Evolutionary conservation across 2,329 filamentous ascomycete species (phyloP), one percentile per base, ranked within the genome.

Genomic region (Neurospora crassa): DNA sequence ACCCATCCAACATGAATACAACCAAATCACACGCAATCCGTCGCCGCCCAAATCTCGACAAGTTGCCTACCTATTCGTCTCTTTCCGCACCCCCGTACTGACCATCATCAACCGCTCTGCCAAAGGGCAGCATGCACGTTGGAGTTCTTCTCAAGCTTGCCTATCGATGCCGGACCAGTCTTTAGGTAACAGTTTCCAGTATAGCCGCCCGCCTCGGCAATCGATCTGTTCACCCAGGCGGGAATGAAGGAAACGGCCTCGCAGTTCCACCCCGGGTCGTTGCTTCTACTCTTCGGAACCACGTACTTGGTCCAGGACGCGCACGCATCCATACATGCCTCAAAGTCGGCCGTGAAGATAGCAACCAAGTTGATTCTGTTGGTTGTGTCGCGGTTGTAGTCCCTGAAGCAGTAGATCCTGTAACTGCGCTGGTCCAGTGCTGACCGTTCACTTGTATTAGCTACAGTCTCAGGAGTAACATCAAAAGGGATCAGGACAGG

Each of bases 281-380:
- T 76, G 34, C 72, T 75, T 59, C 80, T 77, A 14, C 76, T 75
- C 37, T 76, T 70, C 1, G 79, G 74, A 5, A 34, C 24, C 2
- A 77, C 74, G 70, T 80, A 82, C 8, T 74, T 74, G 10, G 78
- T 77, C 69, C 80, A 85, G 4, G 79, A 78, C 10, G 82, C 81
- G 76, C 84, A 85, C 11, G 83, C 82, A 73, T 85, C 83, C 75
- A 85, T 84, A 77, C 84, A 85, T 40, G 80, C 79, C 75, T 80
- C 76, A 67, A 85, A 83, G 74, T 81, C 79, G 68, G 79, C 77
- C 6, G 81, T 79, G 74, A 85, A 85, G 8, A 85, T 76, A 29
- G 0, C 81, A 81, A 70, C 80, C 76, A 2, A 85, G 71, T 0
- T 82, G 80, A 0, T 72, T 20, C 67, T 34, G 14, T 80, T 79